Evolutionary conservation across 2,329 filamentous ascomycete species (phyloP).

Genomic region (Sporothrix pseudoabietina): DNA sequence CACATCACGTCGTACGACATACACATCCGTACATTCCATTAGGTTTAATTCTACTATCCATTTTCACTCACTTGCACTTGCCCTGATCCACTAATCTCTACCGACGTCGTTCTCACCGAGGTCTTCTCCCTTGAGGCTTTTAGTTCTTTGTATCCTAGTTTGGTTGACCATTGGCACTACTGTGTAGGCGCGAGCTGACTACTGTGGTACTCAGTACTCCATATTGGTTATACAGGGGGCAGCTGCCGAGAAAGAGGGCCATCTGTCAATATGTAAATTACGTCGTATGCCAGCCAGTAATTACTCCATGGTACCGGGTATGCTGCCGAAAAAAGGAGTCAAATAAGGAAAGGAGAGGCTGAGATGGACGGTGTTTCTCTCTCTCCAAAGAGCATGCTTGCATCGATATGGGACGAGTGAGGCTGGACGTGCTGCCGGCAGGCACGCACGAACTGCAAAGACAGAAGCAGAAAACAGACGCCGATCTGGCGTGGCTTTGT

Average conservation of each 20-base stretch:
- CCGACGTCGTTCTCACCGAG: too few species aligned
- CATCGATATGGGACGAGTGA: background rate
- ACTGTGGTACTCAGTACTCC: background rate
- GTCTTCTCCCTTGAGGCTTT: background rate
- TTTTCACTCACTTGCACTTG: too few species aligned
- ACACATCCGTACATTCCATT: too few species aligned
- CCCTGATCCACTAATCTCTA: too few species aligned
- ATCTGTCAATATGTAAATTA: background rate
- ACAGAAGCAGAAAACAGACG: background rate
- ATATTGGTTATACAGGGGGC: background rate
- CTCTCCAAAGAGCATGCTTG: background rate
- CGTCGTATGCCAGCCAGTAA: too few species aligned
- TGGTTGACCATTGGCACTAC: slow-evolving; percentile 1
- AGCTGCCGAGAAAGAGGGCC: background rate
- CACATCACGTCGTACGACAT: too few species aligned
- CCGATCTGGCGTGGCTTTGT: background rate
- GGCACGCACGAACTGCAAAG: background rate
- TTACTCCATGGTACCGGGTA: background rate
- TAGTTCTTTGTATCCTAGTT: background rate
- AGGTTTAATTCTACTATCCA: too few species aligned
- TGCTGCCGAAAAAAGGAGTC: background rate
- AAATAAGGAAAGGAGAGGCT: background rate
- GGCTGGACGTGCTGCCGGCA: background rate
- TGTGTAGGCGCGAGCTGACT: background rate
- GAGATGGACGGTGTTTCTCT: background rate